A percentile compares a stretch with the other conserved stretches of the same genome.
phyloP scores from a whole-genome alignment of 2,329 filamentous ascomycete species.

The Aspergillus thermomutatus region DNA sequence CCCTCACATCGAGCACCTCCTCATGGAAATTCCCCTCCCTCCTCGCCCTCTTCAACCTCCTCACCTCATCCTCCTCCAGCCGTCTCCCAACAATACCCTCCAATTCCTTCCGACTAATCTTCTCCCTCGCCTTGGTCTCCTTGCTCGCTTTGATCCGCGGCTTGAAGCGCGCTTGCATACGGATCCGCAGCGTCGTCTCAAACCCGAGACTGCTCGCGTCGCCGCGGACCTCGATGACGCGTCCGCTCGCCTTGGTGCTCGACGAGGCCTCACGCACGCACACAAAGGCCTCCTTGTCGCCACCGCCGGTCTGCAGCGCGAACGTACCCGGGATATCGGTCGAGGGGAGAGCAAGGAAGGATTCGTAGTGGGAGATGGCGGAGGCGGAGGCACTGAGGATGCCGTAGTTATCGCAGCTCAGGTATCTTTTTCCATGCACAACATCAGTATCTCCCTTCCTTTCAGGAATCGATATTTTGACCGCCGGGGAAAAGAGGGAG shows the following conservation, averaged over 20 bases:
- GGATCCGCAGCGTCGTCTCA: constrained; percentile 71
- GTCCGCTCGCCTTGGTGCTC: constrained; percentile 41
- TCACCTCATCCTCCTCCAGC: constrained; percentile 82
- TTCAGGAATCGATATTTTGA: neutral
- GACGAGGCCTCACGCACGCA: constrained; percentile 52
- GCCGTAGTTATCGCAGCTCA: constrained; percentile 82
- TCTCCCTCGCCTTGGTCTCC: constrained; percentile 78
- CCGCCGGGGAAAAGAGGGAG: too few relatives aligned
- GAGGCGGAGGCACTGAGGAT: constrained; percentile 72
- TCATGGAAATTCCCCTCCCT: constrained; percentile 89
- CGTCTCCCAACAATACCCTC: constrained; percentile 74
- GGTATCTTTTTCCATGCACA: constrained; percentile 51
- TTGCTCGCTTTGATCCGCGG: constrained; percentile 74
- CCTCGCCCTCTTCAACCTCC: constrained; percentile 74
- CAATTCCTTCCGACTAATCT: constrained; percentile 80
- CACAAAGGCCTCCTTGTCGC: constrained; percentile 65
- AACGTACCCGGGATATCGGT: constrained; percentile 68
- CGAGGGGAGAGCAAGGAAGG: constrained; percentile 64
- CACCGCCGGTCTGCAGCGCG: constrained; percentile 62
- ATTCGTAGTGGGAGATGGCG: constrained; percentile 80
- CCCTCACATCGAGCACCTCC: constrained; percentile 76
- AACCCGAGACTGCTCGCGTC: constrained; percentile 68
- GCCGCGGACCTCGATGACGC: constrained; percentile 66
- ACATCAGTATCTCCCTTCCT: neutral
- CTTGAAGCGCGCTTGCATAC: constrained; percentile 96